phyloP scores from a whole-genome alignment of 345 rosid genomes.

The Turritis glabra region DNA sequence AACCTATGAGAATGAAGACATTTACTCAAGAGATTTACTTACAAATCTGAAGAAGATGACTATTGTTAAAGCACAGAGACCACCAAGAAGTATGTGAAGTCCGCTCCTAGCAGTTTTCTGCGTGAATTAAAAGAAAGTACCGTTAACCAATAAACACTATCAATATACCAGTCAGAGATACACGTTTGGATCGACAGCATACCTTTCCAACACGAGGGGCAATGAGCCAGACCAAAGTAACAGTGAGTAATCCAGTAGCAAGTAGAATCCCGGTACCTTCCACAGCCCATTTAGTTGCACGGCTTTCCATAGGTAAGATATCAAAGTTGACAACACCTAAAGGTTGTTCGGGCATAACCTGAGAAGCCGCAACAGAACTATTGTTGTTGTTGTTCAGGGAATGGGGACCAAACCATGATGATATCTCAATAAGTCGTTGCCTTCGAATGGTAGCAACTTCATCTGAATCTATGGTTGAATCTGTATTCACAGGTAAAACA shows the following conservation, averaged over 20 bases:
- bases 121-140: constrained; percentile 11
- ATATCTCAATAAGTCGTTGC: constrained; percentile 83
- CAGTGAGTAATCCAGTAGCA: constrained; percentile 88
- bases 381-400: constrained; percentile 36
- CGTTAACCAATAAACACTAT: neutral
- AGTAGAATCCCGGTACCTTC: constrained; percentile 96
- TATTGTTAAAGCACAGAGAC: constrained; percentile 81
- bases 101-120: constrained; percentile 95
- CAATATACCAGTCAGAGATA: neutral
- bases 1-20: neutral
- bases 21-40: constrained; percentile 37
- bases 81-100: constrained; percentile 89
- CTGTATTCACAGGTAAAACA: constrained; percentile 42
- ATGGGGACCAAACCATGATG: constrained; percentile 78
- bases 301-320: constrained; percentile 54
- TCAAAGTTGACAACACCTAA: constrained; percentile 53
- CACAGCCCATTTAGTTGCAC: constrained; percentile 92
- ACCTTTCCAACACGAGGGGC: constrained; percentile 99
- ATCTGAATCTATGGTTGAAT: constrained; percentile 68
- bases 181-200: neutral
- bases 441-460: constrained; percentile 78
- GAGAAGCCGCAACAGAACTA: constrained; percentile 52
- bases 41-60: constrained; percentile 96
- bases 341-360: constrained; percentile 68
- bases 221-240: constrained; percentile 91